Evolutionary conservation across 768 basidiomycete genomes (phyloP).

Genomic region (Austroboletus eburneus): DNA sequence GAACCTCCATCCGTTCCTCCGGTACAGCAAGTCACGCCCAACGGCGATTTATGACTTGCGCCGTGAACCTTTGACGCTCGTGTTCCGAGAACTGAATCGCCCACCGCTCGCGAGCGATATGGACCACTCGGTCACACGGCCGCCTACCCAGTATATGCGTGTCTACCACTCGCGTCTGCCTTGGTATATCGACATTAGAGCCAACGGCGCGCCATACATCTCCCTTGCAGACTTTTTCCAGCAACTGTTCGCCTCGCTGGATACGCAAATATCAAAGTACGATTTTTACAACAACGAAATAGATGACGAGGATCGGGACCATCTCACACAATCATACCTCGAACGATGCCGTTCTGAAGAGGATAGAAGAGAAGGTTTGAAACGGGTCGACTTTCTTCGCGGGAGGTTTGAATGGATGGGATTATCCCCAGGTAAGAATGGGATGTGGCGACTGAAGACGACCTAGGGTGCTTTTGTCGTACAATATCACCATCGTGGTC

Average conservation of each 20-base stretch:
- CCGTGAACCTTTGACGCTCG: slow-evolving; percentile 33
- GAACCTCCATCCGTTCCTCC: slow-evolving; percentile 21
- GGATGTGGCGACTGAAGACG: slow-evolving; percentile 65
- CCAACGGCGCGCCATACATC: slow-evolving; percentile 45
- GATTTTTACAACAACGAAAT: slow-evolving; percentile 62
- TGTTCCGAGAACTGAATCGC: slow-evolving; percentile 45
- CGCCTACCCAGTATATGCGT: slow-evolving; percentile 48
- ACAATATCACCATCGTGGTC: not conserved
- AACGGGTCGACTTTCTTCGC: slow-evolving; percentile 58
- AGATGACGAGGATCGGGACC: slow-evolving; percentile 39
- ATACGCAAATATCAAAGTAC: slow-evolving; percentile 40
- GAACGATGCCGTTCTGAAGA: slow-evolving; percentile 37
- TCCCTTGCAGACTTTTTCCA: slow-evolving; percentile 53
- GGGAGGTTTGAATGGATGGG: slow-evolving; percentile 51
- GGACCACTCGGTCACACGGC: slow-evolving; percentile 49
- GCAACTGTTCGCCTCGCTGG: slow-evolving; percentile 43
- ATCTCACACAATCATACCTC: slow-evolving; percentile 43
- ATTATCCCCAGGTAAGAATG: slow-evolving; percentile 47
- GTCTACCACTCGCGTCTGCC: slow-evolving; percentile 55
- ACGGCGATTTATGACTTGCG: slow-evolving; percentile 52
- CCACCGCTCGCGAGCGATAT: slow-evolving; percentile 46
- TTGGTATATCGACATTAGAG: slow-evolving; percentile 62
- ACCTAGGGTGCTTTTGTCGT: slow-evolving; percentile 17
- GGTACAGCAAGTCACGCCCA: slow-evolving; percentile 27
- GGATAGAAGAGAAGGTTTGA: slow-evolving; percentile 43